Conservation (phyloP, 164 flowering plant species). For the Sedum album region DNA sequence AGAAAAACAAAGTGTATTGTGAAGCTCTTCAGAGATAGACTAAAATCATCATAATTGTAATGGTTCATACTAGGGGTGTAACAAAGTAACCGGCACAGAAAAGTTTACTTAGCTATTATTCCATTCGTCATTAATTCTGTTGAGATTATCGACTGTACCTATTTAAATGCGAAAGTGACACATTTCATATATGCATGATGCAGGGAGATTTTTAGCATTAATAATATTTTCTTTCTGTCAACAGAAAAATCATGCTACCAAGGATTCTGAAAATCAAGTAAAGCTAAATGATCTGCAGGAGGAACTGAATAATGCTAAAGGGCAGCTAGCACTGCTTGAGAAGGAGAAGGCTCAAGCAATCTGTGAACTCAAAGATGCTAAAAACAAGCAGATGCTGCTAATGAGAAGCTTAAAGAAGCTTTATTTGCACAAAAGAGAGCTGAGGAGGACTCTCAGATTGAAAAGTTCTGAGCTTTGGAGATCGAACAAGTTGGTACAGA, state of each 20-base stretch:
- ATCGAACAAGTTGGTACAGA: slow-evolving; percentile 82
- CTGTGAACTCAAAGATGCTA: slow-evolving; percentile 65
- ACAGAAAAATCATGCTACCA: slow-evolving; percentile 31
- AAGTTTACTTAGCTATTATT: too few species aligned
- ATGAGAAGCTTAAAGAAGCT: slow-evolving; percentile 74
- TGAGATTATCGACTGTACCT: too few species aligned
- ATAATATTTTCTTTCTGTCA: slow-evolving; percentile 30
- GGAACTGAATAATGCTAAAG: slow-evolving; percentile 78
- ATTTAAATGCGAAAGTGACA: too few species aligned
- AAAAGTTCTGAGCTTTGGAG: slow-evolving; percentile 84
- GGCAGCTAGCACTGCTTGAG: slow-evolving; percentile 44
- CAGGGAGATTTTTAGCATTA: neutral
- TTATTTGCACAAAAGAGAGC: slow-evolving; percentile 80
- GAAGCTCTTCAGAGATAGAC: too few species aligned
- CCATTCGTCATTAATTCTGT: too few species aligned
- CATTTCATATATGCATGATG: too few species aligned
- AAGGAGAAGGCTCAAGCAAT: slow-evolving; percentile 59
- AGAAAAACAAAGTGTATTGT: too few species aligned
- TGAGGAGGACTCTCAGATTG: slow-evolving; percentile 82
- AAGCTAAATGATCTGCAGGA: slow-evolving; percentile 55
- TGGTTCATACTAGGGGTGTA: too few species aligned
- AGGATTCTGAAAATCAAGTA: slow-evolving; percentile 61
- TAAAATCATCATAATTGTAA: too few species aligned
- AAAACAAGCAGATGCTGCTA: slow-evolving; percentile 59
- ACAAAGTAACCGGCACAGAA: too few species aligned